Evolutionary conservation across 169 alveolate species (phyloP).

Genomic region (Plasmodium adleri): DNA sequence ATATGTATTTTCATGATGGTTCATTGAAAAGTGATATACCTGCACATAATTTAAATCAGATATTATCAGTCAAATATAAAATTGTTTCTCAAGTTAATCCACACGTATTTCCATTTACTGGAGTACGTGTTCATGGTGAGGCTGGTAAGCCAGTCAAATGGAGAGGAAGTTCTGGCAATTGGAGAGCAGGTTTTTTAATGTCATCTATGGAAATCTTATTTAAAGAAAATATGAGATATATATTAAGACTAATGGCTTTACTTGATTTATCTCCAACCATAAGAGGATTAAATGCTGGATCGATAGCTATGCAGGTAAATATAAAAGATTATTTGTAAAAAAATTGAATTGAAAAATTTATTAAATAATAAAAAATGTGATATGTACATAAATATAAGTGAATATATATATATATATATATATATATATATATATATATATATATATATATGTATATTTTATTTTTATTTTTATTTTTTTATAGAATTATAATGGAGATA

Average conservation of each 20-base stretch:
- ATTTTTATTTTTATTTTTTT: not conserved
- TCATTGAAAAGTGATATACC: slow-evolving; percentile 81
- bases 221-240: slow-evolving; percentile 78
- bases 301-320: slow-evolving; percentile 80
- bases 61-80: slow-evolving; percentile 75
- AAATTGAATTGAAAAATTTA: not conserved
- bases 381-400: not conserved
- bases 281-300: slow-evolving; percentile 81
- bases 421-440: not conserved
- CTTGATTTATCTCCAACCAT: slow-evolving; percentile 81
- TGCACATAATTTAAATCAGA: slow-evolving; percentile 64
- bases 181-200: slow-evolving; percentile 83
- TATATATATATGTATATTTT: slow-evolving; percentile 8
- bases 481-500: slow-evolving; percentile 83
- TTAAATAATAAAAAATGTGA: not conserved
- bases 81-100: slow-evolving; percentile 82
- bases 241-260: slow-evolving; percentile 81
- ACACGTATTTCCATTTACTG: slow-evolving; percentile 81
- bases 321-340: not conserved
- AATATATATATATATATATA: not conserved
- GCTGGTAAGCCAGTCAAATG: slow-evolving; percentile 83
- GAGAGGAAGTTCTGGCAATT: slow-evolving; percentile 77
- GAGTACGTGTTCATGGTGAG: slow-evolving; percentile 81
- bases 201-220: slow-evolving; percentile 79
- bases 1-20: slow-evolving; percentile 81